Percentiles rank a stretch among this genome's conserved stretches.
These are phyloP conservation scores for Termitomyces sp. DNA, from an alignment of 768 basidiomycete genomes.

Conservation along the genomic window DNA sequence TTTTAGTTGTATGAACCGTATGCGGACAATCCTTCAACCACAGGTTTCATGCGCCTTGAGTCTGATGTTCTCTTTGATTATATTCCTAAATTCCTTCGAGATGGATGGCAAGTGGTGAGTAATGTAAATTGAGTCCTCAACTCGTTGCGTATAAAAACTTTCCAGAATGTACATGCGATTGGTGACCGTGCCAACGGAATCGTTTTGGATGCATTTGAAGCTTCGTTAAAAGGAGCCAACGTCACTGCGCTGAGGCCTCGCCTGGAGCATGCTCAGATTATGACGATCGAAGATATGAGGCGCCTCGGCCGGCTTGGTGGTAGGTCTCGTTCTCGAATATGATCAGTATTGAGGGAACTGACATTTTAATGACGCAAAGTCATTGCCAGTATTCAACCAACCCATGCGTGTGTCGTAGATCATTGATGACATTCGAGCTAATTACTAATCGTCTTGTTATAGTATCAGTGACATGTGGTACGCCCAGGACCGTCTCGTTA, in stretches of 20 bases:
- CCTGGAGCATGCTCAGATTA: slow-evolving; percentile 88
- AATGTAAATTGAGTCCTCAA: background rate
- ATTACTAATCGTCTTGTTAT: slow-evolving; percentile 3
- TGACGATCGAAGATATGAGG: slow-evolving; percentile 68
- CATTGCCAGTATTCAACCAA: slow-evolving; percentile 88
- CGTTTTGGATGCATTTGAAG: slow-evolving; percentile 80
- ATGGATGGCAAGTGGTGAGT: slow-evolving; percentile 90
- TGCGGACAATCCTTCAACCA: slow-evolving; percentile 66
- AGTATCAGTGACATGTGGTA: slow-evolving; percentile 89
- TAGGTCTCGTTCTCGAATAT: slow-evolving; percentile 24
- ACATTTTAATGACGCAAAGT: slow-evolving; percentile 37
- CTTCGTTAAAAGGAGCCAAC: slow-evolving; percentile 51
- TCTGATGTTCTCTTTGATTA: slow-evolving; percentile 54
- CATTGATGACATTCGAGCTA: background rate
- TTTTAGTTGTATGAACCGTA: slow-evolving; percentile 75
- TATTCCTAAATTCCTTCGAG: slow-evolving; percentile 64
- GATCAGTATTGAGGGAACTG: background rate
- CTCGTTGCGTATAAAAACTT: background rate
- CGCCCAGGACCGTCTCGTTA: slow-evolving; percentile 74
- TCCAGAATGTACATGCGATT: slow-evolving; percentile 81
- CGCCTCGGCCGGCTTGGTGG: slow-evolving; percentile 78
- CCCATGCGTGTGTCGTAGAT: slow-evolving; percentile 69
- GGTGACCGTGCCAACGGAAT: slow-evolving; percentile 85
- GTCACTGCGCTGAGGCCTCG: slow-evolving; percentile 68
- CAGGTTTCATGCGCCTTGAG: slow-evolving; percentile 72